Evolutionary conservation across 192 early-diverging fungal genomes (phyloP).

Genomic region (Coemansia sp.): DNA sequence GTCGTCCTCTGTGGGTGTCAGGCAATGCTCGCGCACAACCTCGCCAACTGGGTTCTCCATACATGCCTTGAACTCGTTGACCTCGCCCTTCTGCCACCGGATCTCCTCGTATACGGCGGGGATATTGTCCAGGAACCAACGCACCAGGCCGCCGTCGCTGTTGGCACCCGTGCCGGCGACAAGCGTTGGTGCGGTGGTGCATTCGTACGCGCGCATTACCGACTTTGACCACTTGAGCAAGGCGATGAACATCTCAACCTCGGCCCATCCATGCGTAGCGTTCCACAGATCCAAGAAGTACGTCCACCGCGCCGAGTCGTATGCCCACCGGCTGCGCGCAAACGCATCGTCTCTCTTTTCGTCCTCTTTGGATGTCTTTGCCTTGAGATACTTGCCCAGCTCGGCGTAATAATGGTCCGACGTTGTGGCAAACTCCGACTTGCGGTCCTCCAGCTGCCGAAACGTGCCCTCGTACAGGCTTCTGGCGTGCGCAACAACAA

Average conservation of each 20-base stretch:
- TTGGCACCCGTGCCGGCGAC: neutral
- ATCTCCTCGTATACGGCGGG: conserved; percentile 32
- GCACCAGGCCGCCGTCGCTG: conserved; percentile 8
- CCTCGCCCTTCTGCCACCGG: conserved; percentile 36
- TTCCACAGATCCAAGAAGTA: conserved; percentile 51
- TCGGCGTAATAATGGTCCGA: conserved; percentile 40
- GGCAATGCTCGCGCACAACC: conserved; percentile 35
- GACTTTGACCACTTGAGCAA: conserved; percentile 48
- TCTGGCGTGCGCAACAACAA: conserved; percentile 27
- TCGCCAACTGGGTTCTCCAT: conserved; percentile 38
- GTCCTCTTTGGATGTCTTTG: conserved; percentile 29
- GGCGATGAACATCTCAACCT: conserved; percentile 46
- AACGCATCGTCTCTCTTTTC: conserved; percentile 35
- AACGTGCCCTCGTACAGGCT: conserved; percentile 42
- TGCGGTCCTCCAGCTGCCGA: conserved; percentile 38
- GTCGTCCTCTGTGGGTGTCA: conserved; percentile 25
- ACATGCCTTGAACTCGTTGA: conserved; percentile 47
- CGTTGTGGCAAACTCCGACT: conserved; percentile 30
- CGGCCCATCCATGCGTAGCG: conserved; percentile 38
- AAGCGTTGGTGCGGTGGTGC: neutral
- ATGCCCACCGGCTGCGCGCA: conserved; percentile 17
- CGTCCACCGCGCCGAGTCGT: conserved; percentile 42
- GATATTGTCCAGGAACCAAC: conserved; percentile 27
- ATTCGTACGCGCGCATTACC: conserved; percentile 25
- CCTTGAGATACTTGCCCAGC: conserved; percentile 37